These are phyloP conservation scores for Neopestalotiopsis clavispora DNA, from an alignment of 2,329 filamentous ascomycete genomes.

Conservation along the genomic window DNA sequence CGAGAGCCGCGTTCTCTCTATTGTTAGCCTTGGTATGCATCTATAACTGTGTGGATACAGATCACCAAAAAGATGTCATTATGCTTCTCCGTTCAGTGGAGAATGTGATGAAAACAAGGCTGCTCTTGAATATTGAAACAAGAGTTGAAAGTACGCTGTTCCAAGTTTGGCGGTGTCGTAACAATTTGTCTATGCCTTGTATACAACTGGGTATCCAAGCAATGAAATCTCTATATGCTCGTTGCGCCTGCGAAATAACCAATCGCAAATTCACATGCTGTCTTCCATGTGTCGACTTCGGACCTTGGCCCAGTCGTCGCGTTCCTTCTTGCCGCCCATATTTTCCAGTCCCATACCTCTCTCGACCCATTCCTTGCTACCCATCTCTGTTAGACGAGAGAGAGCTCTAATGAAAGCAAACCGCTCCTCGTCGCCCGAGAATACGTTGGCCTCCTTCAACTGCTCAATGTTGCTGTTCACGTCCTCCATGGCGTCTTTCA, in stretches of 20 bases:
- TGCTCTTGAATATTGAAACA: not conserved
- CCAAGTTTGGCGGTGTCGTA: not conserved
- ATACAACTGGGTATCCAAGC: not conserved
- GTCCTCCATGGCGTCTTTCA: slow-evolving; percentile 80
- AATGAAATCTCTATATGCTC: not conserved
- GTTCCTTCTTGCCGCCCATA: slow-evolving; percentile 67
- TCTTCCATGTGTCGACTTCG: slow-evolving; percentile 72
- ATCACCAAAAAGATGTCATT: too few relatives aligned
- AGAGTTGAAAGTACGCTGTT: not conserved
- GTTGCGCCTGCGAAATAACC: not conserved
- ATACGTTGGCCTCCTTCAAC: slow-evolving; percentile 84
- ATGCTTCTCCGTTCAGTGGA: too few relatives aligned
- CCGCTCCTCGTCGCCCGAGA: slow-evolving; percentile 92
- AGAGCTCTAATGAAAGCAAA: slow-evolving; percentile 94
- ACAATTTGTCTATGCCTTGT: not conserved
- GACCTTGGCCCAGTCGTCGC: slow-evolving; percentile 68
- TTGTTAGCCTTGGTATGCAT: too few relatives aligned
- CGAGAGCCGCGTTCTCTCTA: too few relatives aligned
- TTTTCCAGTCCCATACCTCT: slow-evolving; percentile 71
- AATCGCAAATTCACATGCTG: slow-evolving; percentile 54
- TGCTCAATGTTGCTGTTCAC: slow-evolving; percentile 82
- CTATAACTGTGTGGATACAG: too few relatives aligned
- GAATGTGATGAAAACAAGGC: not conserved
- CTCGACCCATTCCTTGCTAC: slow-evolving; percentile 93
- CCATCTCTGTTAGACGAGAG: slow-evolving; percentile 88